Evolutionary conservation across 2,329 filamentous ascomycete species (phyloP).

Genomic region (Diplodia corticola): DNA sequence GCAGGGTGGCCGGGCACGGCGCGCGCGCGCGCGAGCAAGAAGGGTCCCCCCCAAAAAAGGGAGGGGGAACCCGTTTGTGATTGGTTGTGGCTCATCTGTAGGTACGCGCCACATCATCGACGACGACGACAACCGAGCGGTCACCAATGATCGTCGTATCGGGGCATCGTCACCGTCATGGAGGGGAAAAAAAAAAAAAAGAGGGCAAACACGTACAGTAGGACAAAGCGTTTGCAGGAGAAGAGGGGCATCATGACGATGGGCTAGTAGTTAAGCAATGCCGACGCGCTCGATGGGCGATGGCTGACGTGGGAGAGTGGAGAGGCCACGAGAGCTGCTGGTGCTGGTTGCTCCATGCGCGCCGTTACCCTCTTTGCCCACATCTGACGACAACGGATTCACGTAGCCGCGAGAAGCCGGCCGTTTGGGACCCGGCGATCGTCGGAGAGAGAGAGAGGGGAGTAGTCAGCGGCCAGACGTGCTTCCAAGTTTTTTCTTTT

Average conservation of each 20-base stretch:
- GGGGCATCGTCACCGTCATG: background rate
- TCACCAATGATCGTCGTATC: background rate
- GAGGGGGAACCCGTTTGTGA: background rate
- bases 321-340: background rate
- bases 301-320: background rate
- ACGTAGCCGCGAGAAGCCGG: conserved; percentile 4
- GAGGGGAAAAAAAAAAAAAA: background rate
- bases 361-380: background rate
- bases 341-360: background rate
- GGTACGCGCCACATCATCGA: background rate
- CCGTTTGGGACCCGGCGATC: conserved; percentile 8
- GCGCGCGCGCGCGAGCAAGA: background rate
- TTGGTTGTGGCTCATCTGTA: background rate
- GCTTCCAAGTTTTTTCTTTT: background rate
- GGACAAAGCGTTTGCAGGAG: background rate
- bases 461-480: background rate
- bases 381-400: conserved; percentile 17
- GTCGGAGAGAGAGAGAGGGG: background rate
- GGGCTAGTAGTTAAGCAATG: background rate
- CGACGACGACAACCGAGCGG: background rate
- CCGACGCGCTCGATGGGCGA: background rate
- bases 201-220: background rate
- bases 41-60: background rate
- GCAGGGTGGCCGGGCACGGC: too few species aligned
- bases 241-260: background rate